These are phyloP conservation scores for Myochromella boudieri DNA, from an alignment of 768 basidiomycete genomes.

Conservation along the genomic window DNA sequence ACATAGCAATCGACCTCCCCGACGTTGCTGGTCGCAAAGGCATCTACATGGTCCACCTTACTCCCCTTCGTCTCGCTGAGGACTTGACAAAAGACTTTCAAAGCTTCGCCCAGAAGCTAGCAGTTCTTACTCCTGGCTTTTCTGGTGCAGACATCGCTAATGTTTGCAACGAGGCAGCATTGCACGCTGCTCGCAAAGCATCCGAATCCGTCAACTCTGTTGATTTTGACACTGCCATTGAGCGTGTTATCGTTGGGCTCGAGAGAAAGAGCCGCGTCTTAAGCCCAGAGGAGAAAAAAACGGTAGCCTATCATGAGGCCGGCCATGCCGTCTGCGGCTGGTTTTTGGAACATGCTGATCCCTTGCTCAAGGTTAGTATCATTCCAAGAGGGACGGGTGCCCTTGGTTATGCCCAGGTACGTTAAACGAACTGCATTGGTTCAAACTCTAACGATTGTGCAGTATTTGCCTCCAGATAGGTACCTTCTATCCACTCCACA, in stretches of 20 bases:
- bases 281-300: constrained; percentile 96
- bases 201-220: constrained; percentile 76
- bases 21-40: constrained; percentile 93
- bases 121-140: constrained; percentile 95
- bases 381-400: constrained; percentile 96
- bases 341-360: constrained; percentile 98
- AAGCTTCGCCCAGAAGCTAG: constrained; percentile 85
- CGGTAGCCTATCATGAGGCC: constrained; percentile 98
- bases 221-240: constrained; percentile 97
- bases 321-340: constrained; percentile 98
- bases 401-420: constrained; percentile 92
- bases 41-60: constrained; percentile 91
- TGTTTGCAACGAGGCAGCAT: constrained; percentile 96
- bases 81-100: constrained; percentile 48
- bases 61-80: constrained; percentile 71
- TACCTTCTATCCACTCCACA: constrained; percentile 96
- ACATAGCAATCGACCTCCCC: constrained; percentile 93
- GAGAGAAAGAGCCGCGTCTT: constrained; percentile 95
- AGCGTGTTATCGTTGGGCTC: constrained; percentile 95
- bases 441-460: constrained; percentile 6
- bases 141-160: constrained; percentile 99
- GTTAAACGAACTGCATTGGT: constrained; percentile 2
- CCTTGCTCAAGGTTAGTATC: constrained; percentile 95
- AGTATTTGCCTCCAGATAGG: constrained; percentile 95
- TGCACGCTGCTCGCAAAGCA: constrained; percentile 87